Conservation (phyloP, 805 yeast genomes). For the Monosporozyma aquatica region DNA sequence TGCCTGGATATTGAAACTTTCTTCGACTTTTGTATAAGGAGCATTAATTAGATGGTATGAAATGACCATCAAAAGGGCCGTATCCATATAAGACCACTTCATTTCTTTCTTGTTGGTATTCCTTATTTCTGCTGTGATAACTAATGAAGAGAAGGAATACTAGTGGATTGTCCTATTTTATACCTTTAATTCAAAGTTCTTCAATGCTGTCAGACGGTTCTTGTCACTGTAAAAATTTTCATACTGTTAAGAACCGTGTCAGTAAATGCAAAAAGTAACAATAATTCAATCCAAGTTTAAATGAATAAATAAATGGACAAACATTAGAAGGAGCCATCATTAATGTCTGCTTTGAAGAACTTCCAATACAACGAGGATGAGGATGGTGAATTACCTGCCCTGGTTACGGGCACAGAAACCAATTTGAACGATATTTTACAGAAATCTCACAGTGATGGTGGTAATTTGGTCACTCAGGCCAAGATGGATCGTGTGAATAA, state of each 20-base stretch:
- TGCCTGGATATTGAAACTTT: slow-evolving; percentile 86
- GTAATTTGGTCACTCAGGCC: slow-evolving; percentile 23
- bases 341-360: slow-evolving; percentile 28
- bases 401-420: slow-evolving; percentile 24
- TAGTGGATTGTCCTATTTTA: not conserved
- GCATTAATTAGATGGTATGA: slow-evolving; percentile 44
- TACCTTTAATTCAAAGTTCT: not conserved
- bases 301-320: not conserved
- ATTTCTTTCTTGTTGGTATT: slow-evolving; percentile 7
- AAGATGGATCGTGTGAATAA: slow-evolving; percentile 26
- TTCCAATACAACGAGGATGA: slow-evolving; percentile 24
- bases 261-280: not conserved
- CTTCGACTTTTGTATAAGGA: slow-evolving; percentile 90
- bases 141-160: too few species aligned
- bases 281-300: not conserved
- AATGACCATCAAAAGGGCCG: slow-evolving; percentile 38
- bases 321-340: too few species aligned
- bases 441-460: slow-evolving; percentile 22
- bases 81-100: slow-evolving; percentile 23
- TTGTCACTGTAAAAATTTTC: not conserved
- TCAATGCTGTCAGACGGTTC: too few species aligned
- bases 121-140: too few species aligned
- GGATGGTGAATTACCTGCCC: slow-evolving; percentile 28
- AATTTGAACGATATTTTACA: slow-evolving; percentile 21
- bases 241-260: not conserved